Base-by-base conservation (phyloP, 768 basidiomycete species). In the Favolaschia claudopus region DNA sequence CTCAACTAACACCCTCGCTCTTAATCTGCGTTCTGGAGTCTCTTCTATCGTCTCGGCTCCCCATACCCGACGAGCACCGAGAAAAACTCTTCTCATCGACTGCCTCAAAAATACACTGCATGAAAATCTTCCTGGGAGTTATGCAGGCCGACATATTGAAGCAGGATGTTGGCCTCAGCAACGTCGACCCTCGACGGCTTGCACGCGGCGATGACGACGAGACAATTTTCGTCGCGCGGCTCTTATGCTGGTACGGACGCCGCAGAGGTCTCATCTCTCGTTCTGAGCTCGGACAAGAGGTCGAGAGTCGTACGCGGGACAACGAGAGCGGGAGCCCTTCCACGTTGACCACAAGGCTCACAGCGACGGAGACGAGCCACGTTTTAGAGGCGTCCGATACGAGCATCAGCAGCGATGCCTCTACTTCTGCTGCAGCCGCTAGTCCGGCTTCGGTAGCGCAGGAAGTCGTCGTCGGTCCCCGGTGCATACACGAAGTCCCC, bases 111-210 rank as follows among this genome's bases (percentile, higher is more conserved):
- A 70, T 89, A 1, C 83, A 88, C 43, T 84, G 83, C 29, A 87
- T 89, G 79, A 91, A 92, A 65, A 77, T 92, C 4, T 89, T 93
- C 53, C 78, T 93, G 7, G 91, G 91, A 1, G 83, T 91, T 7
- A 77, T 93, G 7, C 87, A 90, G 59, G 81, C 76, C 28, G 90
- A 92, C 60, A 72, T 92, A 32, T 67, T 92, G 14, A 66, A 71
- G 29, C 72, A 73, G 47, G 86, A 89, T 58, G 82, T 92, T 6
- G 90, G 89, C 0, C 76, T 92, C 9, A 83, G 83, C 58, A 77
- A 80, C 31, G 70, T 92, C 32, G 90, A 93, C 58, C 90, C 90
- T 1, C 74, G 83, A 27, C 75, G 77, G 31, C 80, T 93, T 5
- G 91, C 89, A 0, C 72, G 77, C 3, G 90, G 91, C 0, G 84